These are phyloP conservation scores for Trifolium repens DNA, from an alignment of 306 rosid genomes.

Conservation along the genomic window DNA sequence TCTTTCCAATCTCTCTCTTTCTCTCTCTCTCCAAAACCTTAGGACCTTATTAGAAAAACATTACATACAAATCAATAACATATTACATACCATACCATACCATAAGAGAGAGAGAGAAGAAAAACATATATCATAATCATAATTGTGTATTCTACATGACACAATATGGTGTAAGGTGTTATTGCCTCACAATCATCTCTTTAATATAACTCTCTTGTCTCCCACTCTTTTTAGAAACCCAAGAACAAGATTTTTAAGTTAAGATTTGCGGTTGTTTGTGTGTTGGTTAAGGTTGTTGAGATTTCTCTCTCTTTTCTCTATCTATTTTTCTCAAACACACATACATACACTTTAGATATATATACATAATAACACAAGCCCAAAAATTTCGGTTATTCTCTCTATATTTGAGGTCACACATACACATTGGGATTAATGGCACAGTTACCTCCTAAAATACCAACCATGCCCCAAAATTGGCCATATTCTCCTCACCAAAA, in stretches of 20 bases:
- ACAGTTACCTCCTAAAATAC: constrained; percentile 95
- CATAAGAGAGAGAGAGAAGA: neutral
- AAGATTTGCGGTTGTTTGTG: constrained; percentile 51
- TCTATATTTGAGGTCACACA: constrained; percentile 42
- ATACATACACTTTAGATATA: constrained; percentile 18
- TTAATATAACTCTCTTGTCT: constrained; percentile 29
- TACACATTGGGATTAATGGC: constrained; percentile 55
- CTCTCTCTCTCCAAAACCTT: constrained; percentile 50
- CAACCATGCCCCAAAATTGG: constrained; percentile 82
- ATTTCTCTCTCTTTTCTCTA: constrained; percentile 34
- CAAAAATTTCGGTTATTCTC: constrained; percentile 20
- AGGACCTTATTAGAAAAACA: constrained; percentile 51
- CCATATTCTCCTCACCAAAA: constrained; percentile 60
- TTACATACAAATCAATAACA: neutral
- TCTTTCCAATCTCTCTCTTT: constrained; percentile 23
- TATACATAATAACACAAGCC: constrained; percentile 14
- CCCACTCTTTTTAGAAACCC: constrained; percentile 49
- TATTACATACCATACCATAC: constrained; percentile 33
- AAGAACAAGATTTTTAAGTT: constrained; percentile 42
- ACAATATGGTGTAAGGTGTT: constrained; percentile 16
- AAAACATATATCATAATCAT: constrained; percentile 18
- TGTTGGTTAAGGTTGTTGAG: constrained; percentile 50
- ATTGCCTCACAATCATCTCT: constrained; percentile 33
- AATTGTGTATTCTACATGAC: constrained; percentile 28
- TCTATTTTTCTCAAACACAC: constrained; percentile 34